A percentile compares a stretch with the other conserved stretches of the same genome.
These are phyloP conservation scores for Plantago major DNA, from an alignment of 257 asterid species.

Conservation along the genomic window DNA sequence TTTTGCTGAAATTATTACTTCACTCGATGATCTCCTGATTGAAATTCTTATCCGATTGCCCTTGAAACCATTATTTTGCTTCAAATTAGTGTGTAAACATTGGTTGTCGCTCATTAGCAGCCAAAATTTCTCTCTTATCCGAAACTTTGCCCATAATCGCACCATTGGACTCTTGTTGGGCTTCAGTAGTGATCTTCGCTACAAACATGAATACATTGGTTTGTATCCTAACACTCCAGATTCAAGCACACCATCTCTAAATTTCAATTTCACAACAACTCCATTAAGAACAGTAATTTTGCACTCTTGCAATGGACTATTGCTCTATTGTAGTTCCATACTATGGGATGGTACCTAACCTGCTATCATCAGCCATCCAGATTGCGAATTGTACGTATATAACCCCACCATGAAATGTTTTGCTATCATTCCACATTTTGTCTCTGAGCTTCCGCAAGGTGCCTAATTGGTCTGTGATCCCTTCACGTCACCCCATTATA, in stretches of 20 bases:
- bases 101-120: conserved; percentile 15
- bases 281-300: background rate
- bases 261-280: background rate
- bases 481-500: conserved; percentile 17
- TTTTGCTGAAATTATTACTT: too few relatives aligned
- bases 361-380: too few relatives aligned
- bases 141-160: conserved; percentile 1
- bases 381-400: conserved; percentile 14
- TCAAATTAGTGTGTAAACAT: too few relatives aligned
- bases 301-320: conserved; percentile 28
- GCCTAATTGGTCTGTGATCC: conserved; percentile 1
- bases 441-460: background rate
- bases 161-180: conserved; percentile 6
- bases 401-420: conserved; percentile 20
- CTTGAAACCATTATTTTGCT: too few relatives aligned
- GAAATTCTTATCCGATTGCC: too few relatives aligned
- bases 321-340: background rate
- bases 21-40: too few relatives aligned
- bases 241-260: background rate
- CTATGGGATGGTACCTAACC: background rate
- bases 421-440: background rate
- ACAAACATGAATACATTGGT: conserved; percentile 9
- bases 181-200: too few relatives aligned
- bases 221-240: too few relatives aligned
- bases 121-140: conserved; percentile 16